Percentiles rank a stretch among this genome's conserved stretches.
These are phyloP conservation scores for Patellifolia procumbens DNA, from an alignment of 179 eudicot genomes.

Conservation along the genomic window DNA sequence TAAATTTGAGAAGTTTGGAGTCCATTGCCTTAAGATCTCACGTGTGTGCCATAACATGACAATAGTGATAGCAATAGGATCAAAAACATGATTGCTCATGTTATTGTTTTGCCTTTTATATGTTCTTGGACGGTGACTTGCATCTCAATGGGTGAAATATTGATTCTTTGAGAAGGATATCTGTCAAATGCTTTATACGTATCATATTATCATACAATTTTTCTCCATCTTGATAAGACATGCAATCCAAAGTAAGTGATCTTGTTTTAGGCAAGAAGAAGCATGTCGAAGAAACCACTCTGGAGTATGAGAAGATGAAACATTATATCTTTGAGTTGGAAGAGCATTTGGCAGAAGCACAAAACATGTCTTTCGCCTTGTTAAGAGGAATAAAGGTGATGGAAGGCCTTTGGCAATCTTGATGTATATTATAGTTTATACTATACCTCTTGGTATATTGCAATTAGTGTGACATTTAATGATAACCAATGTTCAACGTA, in stretches of 20 bases:
- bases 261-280: no score
- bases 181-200: background rate
- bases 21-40: no score
- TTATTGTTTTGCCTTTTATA: no score
- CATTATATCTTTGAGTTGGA: conserved; percentile 89
- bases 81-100: no score
- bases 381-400: conserved; percentile 91
- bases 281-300: no score
- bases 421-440: background rate
- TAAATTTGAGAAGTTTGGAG: no score
- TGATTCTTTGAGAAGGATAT: background rate
- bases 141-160: no score
- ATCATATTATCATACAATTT: background rate
- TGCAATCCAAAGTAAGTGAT: no score
- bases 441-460: conserved; percentile 16
- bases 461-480: conserved; percentile 14
- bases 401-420: background rate
- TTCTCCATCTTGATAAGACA: conserved; percentile 29
- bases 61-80: no score
- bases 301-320: no score
- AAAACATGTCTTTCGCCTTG: conserved; percentile 95
- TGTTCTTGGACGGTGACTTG: no score
- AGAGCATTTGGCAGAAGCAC: conserved; percentile 93
- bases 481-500: conserved; percentile 7
- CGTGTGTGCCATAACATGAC: no score